A percentile compares a stretch with the other conserved stretches of the same genome.
Evolutionary conservation across 2,329 filamentous ascomycete species (phyloP).

Genomic region (Chaetomiaceae sp.): DNA sequence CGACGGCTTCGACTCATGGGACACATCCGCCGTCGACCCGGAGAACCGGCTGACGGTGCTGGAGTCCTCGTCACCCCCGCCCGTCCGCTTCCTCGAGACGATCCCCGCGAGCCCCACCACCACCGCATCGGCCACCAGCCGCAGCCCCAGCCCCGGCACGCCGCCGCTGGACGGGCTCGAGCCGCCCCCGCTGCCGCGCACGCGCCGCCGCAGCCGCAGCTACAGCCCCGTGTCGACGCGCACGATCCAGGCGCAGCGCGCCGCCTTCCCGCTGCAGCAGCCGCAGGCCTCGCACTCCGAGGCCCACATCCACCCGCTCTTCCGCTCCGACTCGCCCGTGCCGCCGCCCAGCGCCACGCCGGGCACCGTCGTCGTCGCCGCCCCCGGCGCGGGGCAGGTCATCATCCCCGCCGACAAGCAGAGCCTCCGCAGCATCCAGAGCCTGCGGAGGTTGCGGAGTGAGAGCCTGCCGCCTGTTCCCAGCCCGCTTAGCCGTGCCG

Average conservation of each 20-base stretch:
- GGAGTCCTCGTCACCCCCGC: constrained; percentile 40
- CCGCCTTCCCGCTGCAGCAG: constrained; percentile 32
- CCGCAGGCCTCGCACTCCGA: constrained; percentile 43
- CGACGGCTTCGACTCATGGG: constrained; percentile 71
- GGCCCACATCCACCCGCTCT: constrained; percentile 70
- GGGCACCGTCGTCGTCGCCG: constrained; percentile 64
- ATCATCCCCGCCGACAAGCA: constrained; percentile 50
- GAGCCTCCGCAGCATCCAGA: constrained; percentile 45
- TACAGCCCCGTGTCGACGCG: constrained; percentile 40
- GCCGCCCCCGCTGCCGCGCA: constrained; percentile 41
- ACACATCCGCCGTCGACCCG: constrained; percentile 61
- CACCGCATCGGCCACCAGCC: no score
- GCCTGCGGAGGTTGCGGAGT: constrained; percentile 48
- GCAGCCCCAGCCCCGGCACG: constrained; percentile 57
- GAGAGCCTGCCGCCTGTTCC: constrained; percentile 44
- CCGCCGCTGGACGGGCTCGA: constrained; percentile 51
- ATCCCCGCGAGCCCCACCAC: constrained; percentile 63
- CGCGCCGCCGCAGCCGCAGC: constrained; percentile 43
- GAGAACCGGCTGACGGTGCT: constrained; percentile 54
- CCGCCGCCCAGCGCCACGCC: constrained; percentile 61
- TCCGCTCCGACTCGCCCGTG: constrained; percentile 64
- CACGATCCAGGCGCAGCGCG: constrained; percentile 28
- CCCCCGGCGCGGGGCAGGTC: constrained; percentile 60
- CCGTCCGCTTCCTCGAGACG: constrained; percentile 56
- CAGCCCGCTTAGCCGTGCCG: constrained; percentile 45